These are phyloP conservation scores for Tetracladium setigerum DNA, from an alignment of 495 filamentous ascomycete species.

Conservation along the genomic window DNA sequence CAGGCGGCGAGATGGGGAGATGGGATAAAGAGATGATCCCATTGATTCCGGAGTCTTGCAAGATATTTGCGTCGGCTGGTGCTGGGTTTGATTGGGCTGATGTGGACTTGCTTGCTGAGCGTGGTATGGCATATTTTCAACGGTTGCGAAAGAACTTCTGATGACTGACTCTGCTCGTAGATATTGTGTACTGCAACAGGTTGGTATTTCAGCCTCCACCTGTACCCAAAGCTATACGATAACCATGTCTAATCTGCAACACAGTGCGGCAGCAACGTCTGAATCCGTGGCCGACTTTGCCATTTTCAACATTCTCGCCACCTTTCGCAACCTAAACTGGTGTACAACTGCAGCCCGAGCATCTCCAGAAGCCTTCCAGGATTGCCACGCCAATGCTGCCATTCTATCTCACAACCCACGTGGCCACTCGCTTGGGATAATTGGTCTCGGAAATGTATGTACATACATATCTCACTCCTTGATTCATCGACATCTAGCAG, in stretches of 20 bases:
- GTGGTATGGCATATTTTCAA: conserved; percentile 39
- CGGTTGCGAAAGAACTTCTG: neutral
- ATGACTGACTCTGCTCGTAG: neutral
- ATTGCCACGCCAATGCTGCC: conserved; percentile 47
- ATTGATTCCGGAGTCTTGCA: conserved; percentile 55
- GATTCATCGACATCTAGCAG: neutral
- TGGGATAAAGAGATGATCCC: conserved; percentile 68
- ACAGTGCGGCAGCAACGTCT: conserved; percentile 49
- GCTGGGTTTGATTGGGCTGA: conserved; percentile 77
- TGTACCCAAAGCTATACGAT: neutral
- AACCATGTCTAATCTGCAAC: conserved; percentile 50
- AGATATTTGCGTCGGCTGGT: conserved; percentile 64
- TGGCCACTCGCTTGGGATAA: conserved; percentile 42
- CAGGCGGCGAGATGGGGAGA: conserved; percentile 67
- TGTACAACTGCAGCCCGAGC: conserved; percentile 40
- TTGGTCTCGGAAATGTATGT: conserved; percentile 52
- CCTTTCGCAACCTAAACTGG: conserved; percentile 49
- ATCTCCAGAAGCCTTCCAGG: conserved; percentile 30
- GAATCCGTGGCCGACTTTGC: conserved; percentile 51
- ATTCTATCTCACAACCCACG: conserved; percentile 43
- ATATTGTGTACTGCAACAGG: conserved; percentile 22
- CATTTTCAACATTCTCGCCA: conserved; percentile 46
- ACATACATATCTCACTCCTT: too few relatives aligned
- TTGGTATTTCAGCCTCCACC: neutral
- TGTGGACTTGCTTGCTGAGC: conserved; percentile 55